Conservation (phyloP, 176 grass and related monocot genomes). For the Neostapfia colusana region DNA sequence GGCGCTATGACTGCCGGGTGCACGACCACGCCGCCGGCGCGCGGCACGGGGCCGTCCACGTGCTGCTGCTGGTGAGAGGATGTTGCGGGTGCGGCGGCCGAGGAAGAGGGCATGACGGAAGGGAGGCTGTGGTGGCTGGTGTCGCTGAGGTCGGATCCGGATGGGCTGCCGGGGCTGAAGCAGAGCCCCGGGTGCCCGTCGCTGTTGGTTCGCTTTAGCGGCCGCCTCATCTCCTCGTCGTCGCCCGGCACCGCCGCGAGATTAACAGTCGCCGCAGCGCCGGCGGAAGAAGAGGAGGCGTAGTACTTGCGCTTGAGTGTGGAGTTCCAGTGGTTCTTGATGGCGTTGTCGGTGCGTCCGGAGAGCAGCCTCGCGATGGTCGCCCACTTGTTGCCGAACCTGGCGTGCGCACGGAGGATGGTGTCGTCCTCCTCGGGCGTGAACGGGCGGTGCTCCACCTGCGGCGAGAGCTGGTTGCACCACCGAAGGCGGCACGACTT, state of each 20-base stretch:
- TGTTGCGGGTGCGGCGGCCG: not conserved
- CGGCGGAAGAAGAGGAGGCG: not conserved
- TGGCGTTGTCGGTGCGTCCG: constrained; percentile 92
- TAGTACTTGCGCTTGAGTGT: constrained; percentile 78
- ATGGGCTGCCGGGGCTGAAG: constrained; percentile 63
- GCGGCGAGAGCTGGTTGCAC: constrained; percentile 95
- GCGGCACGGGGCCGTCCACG: constrained; percentile 63
- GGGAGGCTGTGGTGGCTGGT: constrained; percentile 69
- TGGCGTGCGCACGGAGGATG: constrained; percentile 76
- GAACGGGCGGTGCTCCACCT: constrained; percentile 93
- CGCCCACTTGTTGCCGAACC: constrained; percentile 95
- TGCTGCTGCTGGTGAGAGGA: constrained; percentile 10
- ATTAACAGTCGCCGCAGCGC: not conserved
- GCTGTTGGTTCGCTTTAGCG: constrained; percentile 70
- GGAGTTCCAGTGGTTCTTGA: constrained; percentile 99
- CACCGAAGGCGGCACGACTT: constrained; percentile 89
- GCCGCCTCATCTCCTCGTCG: constrained; percentile 26
- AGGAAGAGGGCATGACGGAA: constrained; percentile 29
- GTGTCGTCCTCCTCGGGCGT: constrained; percentile 78
- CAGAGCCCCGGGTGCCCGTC: constrained; percentile 45
- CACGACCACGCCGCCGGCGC: constrained; percentile 53
- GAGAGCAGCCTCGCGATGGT: constrained; percentile 84
- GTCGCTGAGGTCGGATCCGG: constrained; percentile 73
- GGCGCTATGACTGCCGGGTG: constrained; percentile 32
- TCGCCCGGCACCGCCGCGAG: too few relatives aligned